These are phyloP conservation scores for Chloroidium sp. DNA, from an alignment of 163 green algal genomes.

Conservation along the genomic window DNA sequence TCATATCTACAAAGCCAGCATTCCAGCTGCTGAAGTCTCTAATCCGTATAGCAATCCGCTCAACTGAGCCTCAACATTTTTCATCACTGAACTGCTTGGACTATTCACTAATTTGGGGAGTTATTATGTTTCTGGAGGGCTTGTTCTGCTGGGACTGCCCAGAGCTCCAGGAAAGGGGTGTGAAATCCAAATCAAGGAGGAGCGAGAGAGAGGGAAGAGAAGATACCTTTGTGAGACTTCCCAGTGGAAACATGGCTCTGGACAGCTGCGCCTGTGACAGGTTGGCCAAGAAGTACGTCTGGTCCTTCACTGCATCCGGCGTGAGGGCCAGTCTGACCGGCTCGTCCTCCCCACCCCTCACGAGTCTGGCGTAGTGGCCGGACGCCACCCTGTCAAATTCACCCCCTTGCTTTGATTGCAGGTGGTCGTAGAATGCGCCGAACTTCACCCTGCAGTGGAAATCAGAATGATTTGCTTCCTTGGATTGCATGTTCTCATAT, in stretches of 20 bases:
- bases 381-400: slow-evolving; percentile 85
- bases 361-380: slow-evolving; percentile 87
- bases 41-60: too few relatives aligned
- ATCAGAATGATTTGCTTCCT: neutral
- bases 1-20: too few relatives aligned
- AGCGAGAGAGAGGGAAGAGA: neutral
- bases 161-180: too few relatives aligned
- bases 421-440: slow-evolving; percentile 79
- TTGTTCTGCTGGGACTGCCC: too few relatives aligned
- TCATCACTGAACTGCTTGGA: too few relatives aligned
- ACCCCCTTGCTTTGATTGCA: slow-evolving; percentile 41
- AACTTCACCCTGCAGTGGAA: slow-evolving; percentile 84
- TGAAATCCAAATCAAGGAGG: too few relatives aligned
- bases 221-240: slow-evolving; percentile 66
- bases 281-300: slow-evolving; percentile 97
- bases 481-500: too few relatives aligned
- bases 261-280: slow-evolving; percentile 72
- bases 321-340: slow-evolving; percentile 51
- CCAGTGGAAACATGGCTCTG: slow-evolving; percentile 85
- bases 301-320: slow-evolving; percentile 89
- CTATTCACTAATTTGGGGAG: too few relatives aligned
- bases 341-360: slow-evolving; percentile 3
- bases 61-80: too few relatives aligned
- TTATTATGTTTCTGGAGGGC: too few relatives aligned
- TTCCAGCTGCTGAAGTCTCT: too few relatives aligned